Base-by-base conservation (phyloP, 176 grass and related monocot genomes). In the Eleusine indica region DNA sequence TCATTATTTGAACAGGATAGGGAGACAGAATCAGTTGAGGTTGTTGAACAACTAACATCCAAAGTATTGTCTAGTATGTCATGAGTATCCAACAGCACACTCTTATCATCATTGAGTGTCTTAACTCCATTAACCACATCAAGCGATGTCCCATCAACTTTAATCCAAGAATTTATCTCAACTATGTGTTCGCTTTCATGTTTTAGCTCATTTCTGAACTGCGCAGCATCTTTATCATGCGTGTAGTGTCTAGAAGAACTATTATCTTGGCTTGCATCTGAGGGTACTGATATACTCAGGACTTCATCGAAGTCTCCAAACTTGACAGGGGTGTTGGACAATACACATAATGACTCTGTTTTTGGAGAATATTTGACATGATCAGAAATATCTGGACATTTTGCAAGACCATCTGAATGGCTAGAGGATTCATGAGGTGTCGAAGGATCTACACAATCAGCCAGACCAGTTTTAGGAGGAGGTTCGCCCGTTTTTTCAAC, bases 301-400 rank as follows among this genome's bases (percentile, higher is more conserved):
- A 91, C 57, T 87, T 87, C 76, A 66, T 98, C 87, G 49, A 87
- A 90, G 82, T 90, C 81, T 64, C 88, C 88, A 83, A 90, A 87
- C 62, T 83, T 90, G 75, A 90, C 88, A 79, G 88, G 68, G 13
- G 88, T 80, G 63, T 56, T 80, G 29, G 89, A 80, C 32, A 89
- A 78, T 60, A 64, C 74, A 83, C 68, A 62, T 73, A 73, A 35
- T 28, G 70, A 32, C 30, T 83, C 79, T 49, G 76, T 46, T 32
- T 73, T 90, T 21, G 25, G 58, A 81, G 60, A 40, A 61, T 53
- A 70, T 74, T 76, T 79, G 38, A 61, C 47, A 82, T 88, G 40
- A 68, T 77, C 58, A 65, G 39, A 80, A 86, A 60, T 11, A 83
- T 79, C 73, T 79, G 70, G 22, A 60, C 19, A 73, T 77, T 88